These are phyloP conservation scores for Paramyrothecium roridum DNA, from an alignment of 2,329 filamentous ascomycete genomes.

Conservation along the genomic window DNA sequence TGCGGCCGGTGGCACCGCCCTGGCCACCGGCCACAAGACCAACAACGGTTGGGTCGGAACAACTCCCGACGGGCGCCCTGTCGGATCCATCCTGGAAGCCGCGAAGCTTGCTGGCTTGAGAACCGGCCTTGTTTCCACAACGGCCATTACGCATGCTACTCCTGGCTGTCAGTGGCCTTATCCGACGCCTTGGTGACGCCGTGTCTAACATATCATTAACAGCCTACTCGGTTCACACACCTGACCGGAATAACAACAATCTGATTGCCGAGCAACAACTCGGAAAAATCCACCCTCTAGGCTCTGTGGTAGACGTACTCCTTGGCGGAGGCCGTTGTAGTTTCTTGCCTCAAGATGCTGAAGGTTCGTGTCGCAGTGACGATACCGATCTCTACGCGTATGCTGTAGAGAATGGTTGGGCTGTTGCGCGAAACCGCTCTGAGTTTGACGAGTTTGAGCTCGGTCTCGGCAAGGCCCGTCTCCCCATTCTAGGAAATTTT, in stretches of 20 bases:
- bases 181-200: background rate
- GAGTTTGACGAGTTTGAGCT: conserved; percentile 23
- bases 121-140: conserved; percentile 34
- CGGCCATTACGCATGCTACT: conserved; percentile 28
- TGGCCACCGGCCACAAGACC: conserved; percentile 31
- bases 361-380: conserved; percentile 29
- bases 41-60: conserved; percentile 30
- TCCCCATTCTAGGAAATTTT: conserved; percentile 26
- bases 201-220: background rate
- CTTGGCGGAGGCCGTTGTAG: conserved; percentile 33
- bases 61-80: conserved; percentile 22
- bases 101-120: conserved; percentile 30
- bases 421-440: conserved; percentile 26
- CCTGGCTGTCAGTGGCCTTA: conserved; percentile 9
- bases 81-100: conserved; percentile 32
- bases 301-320: conserved; percentile 29
- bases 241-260: conserved; percentile 23
- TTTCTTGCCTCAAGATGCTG: conserved; percentile 29
- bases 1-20: conserved; percentile 31
- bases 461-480: conserved; percentile 16
- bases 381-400: conserved; percentile 28
- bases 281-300: conserved; percentile 28
- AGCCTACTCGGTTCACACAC: conserved; percentile 25
- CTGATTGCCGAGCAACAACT: conserved; percentile 32
- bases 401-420: conserved; percentile 26